Evolutionary conservation across 768 basidiomycete genomes (phyloP).

Genomic region (Amanita phalloides): DNA sequence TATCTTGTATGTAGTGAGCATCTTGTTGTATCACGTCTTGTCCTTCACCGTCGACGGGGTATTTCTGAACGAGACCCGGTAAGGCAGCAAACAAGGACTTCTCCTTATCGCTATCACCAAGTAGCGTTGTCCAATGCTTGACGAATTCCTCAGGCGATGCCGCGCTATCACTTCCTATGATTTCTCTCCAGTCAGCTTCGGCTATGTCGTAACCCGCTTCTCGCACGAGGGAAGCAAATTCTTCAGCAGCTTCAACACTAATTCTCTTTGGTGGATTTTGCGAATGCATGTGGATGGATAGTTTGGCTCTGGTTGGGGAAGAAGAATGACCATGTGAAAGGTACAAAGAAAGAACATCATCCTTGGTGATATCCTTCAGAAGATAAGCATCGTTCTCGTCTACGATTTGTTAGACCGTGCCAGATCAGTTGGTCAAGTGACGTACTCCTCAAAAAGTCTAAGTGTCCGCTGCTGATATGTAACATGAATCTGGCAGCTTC

Average conservation of each 20-base stretch:
- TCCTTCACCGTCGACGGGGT: constrained; percentile 45
- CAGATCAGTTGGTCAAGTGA: constrained; percentile 8
- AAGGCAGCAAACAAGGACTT: constrained; percentile 42
- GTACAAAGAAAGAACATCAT: constrained; percentile 69
- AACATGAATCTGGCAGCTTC: constrained; percentile 62
- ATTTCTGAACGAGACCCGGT: constrained; percentile 41
- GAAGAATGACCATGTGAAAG: constrained; percentile 55
- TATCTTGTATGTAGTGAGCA: constrained; percentile 55
- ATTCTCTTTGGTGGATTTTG: constrained; percentile 55
- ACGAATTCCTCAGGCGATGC: constrained; percentile 44
- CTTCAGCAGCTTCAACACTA: constrained; percentile 50
- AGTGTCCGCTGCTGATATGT: constrained; percentile 69
- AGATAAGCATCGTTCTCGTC: constrained; percentile 64
- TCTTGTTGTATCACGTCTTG: constrained; percentile 31
- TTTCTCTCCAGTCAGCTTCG: constrained; percentile 38
- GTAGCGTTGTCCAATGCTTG: constrained; percentile 47
- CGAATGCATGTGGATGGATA: constrained; percentile 75
- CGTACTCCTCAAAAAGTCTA: constrained; percentile 82
- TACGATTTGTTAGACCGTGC: constrained; percentile 19
- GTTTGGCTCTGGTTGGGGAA: constrained; percentile 63
- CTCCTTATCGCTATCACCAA: constrained; percentile 29
- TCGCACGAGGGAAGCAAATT: constrained; percentile 45
- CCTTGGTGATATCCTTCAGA: constrained; percentile 56
- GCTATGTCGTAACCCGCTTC: constrained; percentile 38
- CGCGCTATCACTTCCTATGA: constrained; percentile 46